phyloP scores from a whole-genome alignment of 2,329 filamentous ascomycete species.

The Botryotinia convoluta region DNA sequence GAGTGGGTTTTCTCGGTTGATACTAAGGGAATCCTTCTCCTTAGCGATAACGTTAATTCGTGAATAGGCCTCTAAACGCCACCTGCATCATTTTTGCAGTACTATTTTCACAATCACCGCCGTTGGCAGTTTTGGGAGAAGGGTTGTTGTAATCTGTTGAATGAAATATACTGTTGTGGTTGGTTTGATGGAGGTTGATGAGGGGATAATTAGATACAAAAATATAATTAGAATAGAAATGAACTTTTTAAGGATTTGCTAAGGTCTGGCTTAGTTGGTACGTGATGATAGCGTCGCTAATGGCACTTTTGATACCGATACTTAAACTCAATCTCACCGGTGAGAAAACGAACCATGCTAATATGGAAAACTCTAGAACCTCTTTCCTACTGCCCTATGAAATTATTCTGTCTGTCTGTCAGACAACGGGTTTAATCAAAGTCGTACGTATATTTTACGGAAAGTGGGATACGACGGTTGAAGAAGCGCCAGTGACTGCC shows the following conservation, averaged over 20 bases:
- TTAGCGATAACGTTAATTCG: background rate
- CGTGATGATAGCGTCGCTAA: too few species aligned
- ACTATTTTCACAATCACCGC: background rate
- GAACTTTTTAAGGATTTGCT: background rate
- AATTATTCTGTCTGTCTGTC: background rate
- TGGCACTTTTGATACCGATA: background rate
- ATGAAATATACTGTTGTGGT: background rate
- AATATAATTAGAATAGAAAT: background rate
- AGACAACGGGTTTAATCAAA: background rate
- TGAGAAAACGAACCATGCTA: background rate
- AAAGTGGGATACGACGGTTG: background rate
- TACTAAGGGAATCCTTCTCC: background rate
- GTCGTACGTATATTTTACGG: background rate
- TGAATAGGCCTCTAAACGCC: background rate
- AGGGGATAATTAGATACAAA: background rate
- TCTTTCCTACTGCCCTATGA: background rate
- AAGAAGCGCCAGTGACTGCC: background rate
- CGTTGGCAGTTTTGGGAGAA: background rate
- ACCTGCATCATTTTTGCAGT: background rate
- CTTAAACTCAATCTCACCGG: background rate
- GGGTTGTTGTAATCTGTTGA: background rate
- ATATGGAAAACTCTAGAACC: background rate
- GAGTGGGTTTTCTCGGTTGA: background rate
- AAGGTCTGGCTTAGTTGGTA: too few species aligned
- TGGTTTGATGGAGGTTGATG: background rate